Base-by-base conservation (phyloP, 2,329 filamentous ascomycete species). In the Anthostomella pinea region DNA sequence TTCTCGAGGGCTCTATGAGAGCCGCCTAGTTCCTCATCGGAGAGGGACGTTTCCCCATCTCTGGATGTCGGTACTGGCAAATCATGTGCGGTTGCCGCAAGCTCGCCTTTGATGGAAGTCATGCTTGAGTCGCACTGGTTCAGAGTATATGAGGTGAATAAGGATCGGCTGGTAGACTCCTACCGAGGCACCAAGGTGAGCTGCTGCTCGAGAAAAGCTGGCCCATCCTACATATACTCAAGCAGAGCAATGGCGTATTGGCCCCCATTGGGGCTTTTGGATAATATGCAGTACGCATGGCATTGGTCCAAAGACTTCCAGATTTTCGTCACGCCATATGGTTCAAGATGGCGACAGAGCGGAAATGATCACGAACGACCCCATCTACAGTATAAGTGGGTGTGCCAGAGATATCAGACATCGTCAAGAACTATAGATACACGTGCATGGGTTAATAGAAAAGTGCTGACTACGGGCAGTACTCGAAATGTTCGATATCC, bases 1-100 rank as follows among this genome's bases (percentile, higher is more conserved):
- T 54, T 61, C 31, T 60, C 53, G 6, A 61, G 35, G n/a, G 43
- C 48, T 5, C 31, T 27, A 16, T 52, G 37, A 10, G 35, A 26
- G 8, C 8, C 21, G 8, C 15, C 11, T 13, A 17, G 16, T n/a
- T 35, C 39, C n/a, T 29, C 30, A 20, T 42, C 32, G n/a, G n/a
- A n/a, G 10, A 34, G 16, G 2, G 21, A 15, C 9, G 15, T 11
- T 20, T 22, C 26, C 7, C 15, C 20, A 20, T 41, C 33, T 10
- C 19, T 23, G 3, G 21, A 38, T 11, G 33, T 22, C 8, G 31
- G 33, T 8, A 35, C 16, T 9, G 33, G 19, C 6, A 30, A 22
- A n/a, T 51, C 41, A 15, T 38, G 27, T 20, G 37, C 34, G 16
- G 31, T 30, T 8, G 35, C 20, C 43, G 50, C 26, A 27, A 29